These are phyloP conservation scores for Scopulariopsis brevicaulis DNA, from an alignment of 2,329 filamentous ascomycete species.

Conservation along the genomic window DNA sequence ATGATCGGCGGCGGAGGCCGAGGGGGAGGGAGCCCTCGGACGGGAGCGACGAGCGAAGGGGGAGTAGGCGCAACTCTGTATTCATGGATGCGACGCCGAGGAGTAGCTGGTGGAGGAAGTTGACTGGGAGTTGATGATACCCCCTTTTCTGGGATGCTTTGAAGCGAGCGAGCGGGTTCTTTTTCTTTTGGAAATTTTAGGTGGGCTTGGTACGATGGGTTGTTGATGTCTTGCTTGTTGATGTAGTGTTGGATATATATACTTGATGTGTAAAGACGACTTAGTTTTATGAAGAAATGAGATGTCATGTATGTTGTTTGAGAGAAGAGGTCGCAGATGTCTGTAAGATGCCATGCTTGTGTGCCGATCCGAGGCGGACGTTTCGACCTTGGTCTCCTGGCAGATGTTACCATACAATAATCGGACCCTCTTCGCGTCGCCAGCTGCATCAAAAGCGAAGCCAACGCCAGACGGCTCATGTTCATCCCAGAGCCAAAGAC, in stretches of 20 bases:
- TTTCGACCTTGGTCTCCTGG: no score
- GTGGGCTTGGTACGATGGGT: not conserved
- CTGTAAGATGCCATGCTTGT: no score
- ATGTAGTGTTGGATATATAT: not conserved
- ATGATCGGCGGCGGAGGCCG: constrained; percentile 29
- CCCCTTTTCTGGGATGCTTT: not conserved
- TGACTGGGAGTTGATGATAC: constrained; percentile 22
- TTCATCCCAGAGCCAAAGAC: not conserved
- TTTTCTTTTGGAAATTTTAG: not conserved
- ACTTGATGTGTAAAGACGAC: not conserved
- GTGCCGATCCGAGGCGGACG: no score
- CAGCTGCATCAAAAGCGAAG: no score
- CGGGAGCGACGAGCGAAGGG: constrained; percentile 31
- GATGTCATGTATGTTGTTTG: no score
- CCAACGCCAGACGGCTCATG: no score
- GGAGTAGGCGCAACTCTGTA: constrained; percentile 25
- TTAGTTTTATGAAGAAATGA: no score
- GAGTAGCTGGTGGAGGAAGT: constrained; percentile 50
- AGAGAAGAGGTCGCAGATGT: no score
- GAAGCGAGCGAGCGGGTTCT: not conserved
- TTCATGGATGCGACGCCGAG: constrained; percentile 35
- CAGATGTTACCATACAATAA: no score
- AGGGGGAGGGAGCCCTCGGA: constrained; percentile 21
- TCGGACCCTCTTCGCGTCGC: no score
- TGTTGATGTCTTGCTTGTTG: not conserved